phyloP scores from a whole-genome alignment of 169 alveolate species.

The Babesia ovis region DNA sequence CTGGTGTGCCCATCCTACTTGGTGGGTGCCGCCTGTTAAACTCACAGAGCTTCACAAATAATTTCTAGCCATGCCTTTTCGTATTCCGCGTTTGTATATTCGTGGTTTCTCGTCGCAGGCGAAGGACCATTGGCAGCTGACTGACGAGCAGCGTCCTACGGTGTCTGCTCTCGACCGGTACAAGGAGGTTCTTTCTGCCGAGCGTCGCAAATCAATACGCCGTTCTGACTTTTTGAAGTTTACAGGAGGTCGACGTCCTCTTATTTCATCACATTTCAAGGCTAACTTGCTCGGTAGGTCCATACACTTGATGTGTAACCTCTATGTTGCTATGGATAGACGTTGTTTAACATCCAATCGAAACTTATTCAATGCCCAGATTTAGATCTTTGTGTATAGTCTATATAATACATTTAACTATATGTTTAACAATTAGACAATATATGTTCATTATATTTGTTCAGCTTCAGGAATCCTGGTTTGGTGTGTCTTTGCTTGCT shows the following conservation, averaged over 20 bases:
- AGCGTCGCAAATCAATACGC: constrained; percentile 48
- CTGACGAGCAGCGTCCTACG: constrained; percentile 66
- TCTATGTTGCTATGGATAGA: neutral
- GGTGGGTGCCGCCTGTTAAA: constrained; percentile 64
- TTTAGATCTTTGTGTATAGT: no score
- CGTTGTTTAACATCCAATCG: neutral
- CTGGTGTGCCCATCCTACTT: constrained; percentile 66
- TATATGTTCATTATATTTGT: neutral
- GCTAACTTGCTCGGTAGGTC: constrained; percentile 61
- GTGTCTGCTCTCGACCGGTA: constrained; percentile 60
- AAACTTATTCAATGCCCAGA: no score
- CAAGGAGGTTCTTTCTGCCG: constrained; percentile 55
- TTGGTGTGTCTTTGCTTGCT: constrained; percentile 76
- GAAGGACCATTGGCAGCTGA: constrained; percentile 57
- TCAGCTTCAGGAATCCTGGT: constrained; percentile 68
- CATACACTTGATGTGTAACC: constrained; percentile 12
- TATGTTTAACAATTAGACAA: no score
- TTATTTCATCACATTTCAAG: constrained; percentile 67
- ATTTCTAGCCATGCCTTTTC: constrained; percentile 13
- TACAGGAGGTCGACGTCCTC: constrained; percentile 68
- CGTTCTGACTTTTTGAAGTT: constrained; percentile 66
- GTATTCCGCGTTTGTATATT: neutral
- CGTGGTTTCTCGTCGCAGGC: constrained; percentile 34
- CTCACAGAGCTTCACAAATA: constrained; percentile 50
- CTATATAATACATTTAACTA: no score